Conservation (phyloP, 768 basidiomycete genomes). For the Clitopilus hobsonii region DNA sequence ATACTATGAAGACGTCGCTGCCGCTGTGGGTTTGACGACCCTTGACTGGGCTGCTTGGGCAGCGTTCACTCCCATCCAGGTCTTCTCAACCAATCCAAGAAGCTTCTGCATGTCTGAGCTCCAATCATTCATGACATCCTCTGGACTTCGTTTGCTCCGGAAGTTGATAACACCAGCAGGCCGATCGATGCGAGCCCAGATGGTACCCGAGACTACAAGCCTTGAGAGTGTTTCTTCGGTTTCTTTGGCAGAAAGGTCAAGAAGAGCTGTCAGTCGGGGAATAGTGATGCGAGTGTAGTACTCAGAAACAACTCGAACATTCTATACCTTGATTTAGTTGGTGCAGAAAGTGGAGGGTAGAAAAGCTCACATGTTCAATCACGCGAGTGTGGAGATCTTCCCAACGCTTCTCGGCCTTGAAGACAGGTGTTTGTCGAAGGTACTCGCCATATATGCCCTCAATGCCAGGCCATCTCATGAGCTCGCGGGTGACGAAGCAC, state of each 20-base stretch:
- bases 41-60: conserved; percentile 81
- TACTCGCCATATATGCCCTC: conserved; percentile 83
- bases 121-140: conserved; percentile 98
- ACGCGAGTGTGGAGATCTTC: conserved; percentile 94
- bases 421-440: conserved; percentile 76
- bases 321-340: conserved; percentile 3
- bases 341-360: neutral
- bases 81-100: conserved; percentile 90
- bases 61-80: conserved; percentile 97
- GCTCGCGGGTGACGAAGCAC: conserved; percentile 87
- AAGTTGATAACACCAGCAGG: conserved; percentile 89
- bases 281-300: conserved; percentile 96
- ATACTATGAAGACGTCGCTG: conserved; percentile 7
- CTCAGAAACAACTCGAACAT: conserved; percentile 82
- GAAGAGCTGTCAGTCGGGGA: conserved; percentile 73
- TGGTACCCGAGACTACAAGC: conserved; percentile 85
- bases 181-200: conserved; percentile 93
- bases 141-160: conserved; percentile 73
- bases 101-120: conserved; percentile 94
- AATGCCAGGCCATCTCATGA: conserved; percentile 97
- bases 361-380: conserved; percentile 82
- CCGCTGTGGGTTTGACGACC: conserved; percentile 29
- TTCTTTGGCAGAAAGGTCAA: conserved; percentile 76
- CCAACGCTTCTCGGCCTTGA: conserved; percentile 77
- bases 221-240: conserved; percentile 88